phyloP scores from a whole-genome alignment of 129 eudicot species.

The Centella asiatica region DNA sequence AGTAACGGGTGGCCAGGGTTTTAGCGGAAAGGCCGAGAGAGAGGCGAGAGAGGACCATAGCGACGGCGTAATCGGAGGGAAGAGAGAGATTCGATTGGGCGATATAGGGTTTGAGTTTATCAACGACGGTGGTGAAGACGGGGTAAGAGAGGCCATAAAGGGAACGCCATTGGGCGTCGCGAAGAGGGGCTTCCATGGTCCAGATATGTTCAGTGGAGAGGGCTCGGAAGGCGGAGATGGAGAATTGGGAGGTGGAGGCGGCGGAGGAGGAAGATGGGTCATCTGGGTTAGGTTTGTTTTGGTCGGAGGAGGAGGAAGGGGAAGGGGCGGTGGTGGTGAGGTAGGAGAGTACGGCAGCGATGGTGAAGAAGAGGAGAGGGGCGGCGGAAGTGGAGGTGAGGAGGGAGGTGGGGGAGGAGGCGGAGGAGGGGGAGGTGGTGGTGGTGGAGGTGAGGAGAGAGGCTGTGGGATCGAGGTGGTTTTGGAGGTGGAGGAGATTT shows the following conservation, averaged over 20 bases:
- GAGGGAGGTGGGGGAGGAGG: conserved; percentile 43
- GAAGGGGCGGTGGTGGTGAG: conserved; percentile 45
- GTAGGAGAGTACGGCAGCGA: conserved; percentile 86
- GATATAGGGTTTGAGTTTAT: conserved; percentile 77
- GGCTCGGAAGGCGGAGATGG: conserved; percentile 84
- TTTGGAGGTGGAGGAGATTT: conserved; percentile 84
- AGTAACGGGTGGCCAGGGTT: conserved; percentile 62
- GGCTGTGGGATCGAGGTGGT: conserved; percentile 76
- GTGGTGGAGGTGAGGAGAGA: conserved; percentile 48
- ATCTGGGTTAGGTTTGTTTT: neutral
- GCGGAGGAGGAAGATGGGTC: conserved; percentile 27
- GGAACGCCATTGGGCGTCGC: conserved; percentile 89
- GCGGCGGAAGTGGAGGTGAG: conserved; percentile 81
- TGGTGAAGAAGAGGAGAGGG: conserved; percentile 81
- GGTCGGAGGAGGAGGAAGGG: neutral
- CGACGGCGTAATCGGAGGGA: conserved; percentile 93
- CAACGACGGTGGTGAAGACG: conserved; percentile 84
- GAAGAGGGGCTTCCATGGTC: conserved; percentile 70
- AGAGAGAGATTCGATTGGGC: conserved; percentile 73
- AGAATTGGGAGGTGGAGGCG: conserved; percentile 41
- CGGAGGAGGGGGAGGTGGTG: conserved; percentile 38
- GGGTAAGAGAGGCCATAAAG: conserved; percentile 85
- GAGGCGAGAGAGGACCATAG: conserved; percentile 86
- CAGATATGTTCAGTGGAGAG: conserved; percentile 84
- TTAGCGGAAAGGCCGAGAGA: conserved; percentile 50